Percentiles rank a stretch among this genome's conserved stretches.
These are phyloP conservation scores for Senna tora DNA, from an alignment of 306 rosid genomes.

Conservation along the genomic window DNA sequence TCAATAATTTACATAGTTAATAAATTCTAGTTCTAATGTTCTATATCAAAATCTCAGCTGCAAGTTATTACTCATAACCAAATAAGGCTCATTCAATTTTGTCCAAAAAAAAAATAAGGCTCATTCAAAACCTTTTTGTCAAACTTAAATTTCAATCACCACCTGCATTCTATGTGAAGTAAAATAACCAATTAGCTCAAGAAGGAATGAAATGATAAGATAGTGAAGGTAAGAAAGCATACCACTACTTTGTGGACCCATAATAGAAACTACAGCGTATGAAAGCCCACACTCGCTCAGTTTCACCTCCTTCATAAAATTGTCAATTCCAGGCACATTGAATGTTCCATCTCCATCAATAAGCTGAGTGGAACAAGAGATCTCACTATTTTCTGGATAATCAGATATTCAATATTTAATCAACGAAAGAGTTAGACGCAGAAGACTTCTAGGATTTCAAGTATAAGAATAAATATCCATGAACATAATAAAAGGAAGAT, in stretches of 20 bases:
- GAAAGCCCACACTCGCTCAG: conserved; percentile 94
- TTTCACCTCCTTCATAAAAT: conserved; percentile 78
- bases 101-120: background rate
- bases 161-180: conserved; percentile 26
- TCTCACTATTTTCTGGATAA: conserved; percentile 53
- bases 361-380: conserved; percentile 79
- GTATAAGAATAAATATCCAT: conserved; percentile 8
- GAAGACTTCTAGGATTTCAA: conserved; percentile 6
- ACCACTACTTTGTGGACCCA: conserved; percentile 99
- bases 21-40: background rate
- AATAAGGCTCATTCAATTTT: conserved; percentile 5
- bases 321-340: conserved; percentile 74
- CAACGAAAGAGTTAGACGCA: background rate
- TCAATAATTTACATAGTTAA: background rate
- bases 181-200: conserved; percentile 11
- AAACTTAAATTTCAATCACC: conserved; percentile 30
- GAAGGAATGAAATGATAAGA: conserved; percentile 30
- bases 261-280: conserved; percentile 89
- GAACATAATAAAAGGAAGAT: conserved; percentile 28
- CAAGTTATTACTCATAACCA: conserved; percentile 16
- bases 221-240: conserved; percentile 44
- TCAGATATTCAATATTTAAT: conserved; percentile 39
- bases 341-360: conserved; percentile 90
- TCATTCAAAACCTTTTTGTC: conserved; percentile 12
- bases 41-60: conserved; percentile 25